Base-by-base conservation (phyloP, 2,329 filamentous ascomycete genomes). In the Ophiostoma montium region DNA sequence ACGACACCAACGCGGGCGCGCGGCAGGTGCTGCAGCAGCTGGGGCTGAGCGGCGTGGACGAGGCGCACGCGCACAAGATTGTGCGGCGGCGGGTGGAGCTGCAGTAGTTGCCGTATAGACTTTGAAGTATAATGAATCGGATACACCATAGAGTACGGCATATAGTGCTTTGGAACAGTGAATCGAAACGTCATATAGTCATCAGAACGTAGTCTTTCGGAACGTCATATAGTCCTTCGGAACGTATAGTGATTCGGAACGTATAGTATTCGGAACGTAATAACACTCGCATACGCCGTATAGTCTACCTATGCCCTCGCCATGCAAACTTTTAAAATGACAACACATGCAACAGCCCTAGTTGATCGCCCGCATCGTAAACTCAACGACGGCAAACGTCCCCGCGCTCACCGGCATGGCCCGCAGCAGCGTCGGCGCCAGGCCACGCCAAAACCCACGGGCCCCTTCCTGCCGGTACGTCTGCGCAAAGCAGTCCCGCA, bases 391-490 rank as follows among this genome's bases (percentile, higher is more conserved):
- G 30, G 86, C 87, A 73, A 98, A 98, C 2, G 92, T 98, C n/a
- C 90, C 90, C 2, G 90, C 92, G 64, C 85, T 92, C 44, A 98
- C 92, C 9, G 92, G 92, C 89, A 96, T 94, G 46, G 92, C 92
- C 64, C 92, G 86, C 60, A 95, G 66, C 63, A 96, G 66, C 30
- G 92, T 96, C 41, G 92, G 92, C 1, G 76, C 86, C 57, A 98
- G 79, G 6, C 92, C 92, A 71, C 85, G 94, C 88, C 89, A 96
- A 71, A 98, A 96, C 1, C 89, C 92, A 38, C 78, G 69, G 57
- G 80, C 60, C 1, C 92, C 92, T 67, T 94, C 88, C 6, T 68
- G 71, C 53, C 74, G 75, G 70, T 76, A 94, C 2, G 84, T 94
- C 72, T 94, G 80, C 52, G 72, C 75, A 66, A 96, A 94, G 69